Conservation (phyloP, 495 filamentous ascomycete species). For the Aspergillus wentii region DNA sequence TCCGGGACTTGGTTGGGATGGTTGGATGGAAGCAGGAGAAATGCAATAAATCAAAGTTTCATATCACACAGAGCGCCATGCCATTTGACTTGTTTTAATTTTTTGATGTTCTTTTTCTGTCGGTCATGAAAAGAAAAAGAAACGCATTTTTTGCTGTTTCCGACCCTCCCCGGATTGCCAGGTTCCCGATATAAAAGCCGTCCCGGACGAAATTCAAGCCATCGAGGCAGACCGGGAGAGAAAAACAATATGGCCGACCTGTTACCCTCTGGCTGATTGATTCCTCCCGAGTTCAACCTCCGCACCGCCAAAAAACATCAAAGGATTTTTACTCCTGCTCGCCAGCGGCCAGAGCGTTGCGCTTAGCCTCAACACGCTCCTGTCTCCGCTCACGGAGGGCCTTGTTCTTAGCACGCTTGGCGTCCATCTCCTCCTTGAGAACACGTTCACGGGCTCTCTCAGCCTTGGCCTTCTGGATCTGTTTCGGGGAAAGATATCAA, state of each 20-base stretch:
- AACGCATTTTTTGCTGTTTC: constrained; percentile 9
- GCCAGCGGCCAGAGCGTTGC: constrained; percentile 72
- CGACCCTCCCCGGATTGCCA: constrained; percentile 15
- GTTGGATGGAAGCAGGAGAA: constrained; percentile 7
- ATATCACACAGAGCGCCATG: constrained; percentile 28
- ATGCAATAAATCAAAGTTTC: constrained; percentile 13
- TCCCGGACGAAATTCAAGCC: constrained; percentile 23
- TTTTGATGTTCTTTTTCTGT: constrained; percentile 15
- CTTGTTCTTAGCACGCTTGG: constrained; percentile 99
- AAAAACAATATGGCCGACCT: constrained; percentile 16
- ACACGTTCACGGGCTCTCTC: constrained; percentile 92
- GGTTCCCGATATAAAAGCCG: constrained; percentile 17
- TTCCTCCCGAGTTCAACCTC: constrained; percentile 33
- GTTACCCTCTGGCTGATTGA: constrained; percentile 18
- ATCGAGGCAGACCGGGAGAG: constrained; percentile 15
- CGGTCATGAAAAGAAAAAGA: constrained; percentile 10
- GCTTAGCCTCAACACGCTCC: constrained; percentile 85
- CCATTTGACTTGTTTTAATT: constrained; percentile 23
- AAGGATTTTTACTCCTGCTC: constrained; percentile 57
- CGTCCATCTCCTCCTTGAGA: constrained; percentile 99
- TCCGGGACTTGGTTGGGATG: neutral
- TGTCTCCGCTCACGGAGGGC: constrained; percentile 94
- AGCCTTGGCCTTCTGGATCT: constrained; percentile 99
- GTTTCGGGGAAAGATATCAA: constrained; percentile 23
- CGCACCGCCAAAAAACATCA: constrained; percentile 39